Evolutionary conservation across 106 monocot species (phyloP).

Genomic region (Acorus calamus): DNA sequence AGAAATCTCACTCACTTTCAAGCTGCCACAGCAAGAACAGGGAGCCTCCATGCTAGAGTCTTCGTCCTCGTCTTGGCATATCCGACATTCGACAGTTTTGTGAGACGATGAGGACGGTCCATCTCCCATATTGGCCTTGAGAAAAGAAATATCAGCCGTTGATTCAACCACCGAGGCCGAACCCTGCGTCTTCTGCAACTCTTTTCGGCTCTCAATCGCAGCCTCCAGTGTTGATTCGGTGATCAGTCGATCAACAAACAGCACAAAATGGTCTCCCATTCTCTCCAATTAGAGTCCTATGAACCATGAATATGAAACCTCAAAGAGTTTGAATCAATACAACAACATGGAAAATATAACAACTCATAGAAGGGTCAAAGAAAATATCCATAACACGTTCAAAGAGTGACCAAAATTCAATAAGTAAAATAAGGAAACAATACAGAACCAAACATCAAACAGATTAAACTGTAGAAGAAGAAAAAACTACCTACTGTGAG

Average conservation of each 20-base stretch:
- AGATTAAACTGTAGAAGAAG: too few relatives aligned
- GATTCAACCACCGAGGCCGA: neutral
- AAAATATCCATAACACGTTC: too few relatives aligned
- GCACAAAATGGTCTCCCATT: constrained; percentile 65
- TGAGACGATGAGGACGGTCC: neutral
- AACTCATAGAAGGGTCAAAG: neutral
- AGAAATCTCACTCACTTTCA: constrained; percentile 37
- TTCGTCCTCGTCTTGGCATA: constrained; percentile 75
- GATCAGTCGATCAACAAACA: constrained; percentile 60
- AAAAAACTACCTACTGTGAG: too few relatives aligned
- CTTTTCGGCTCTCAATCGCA: constrained; percentile 31
- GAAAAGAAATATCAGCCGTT: neutral
- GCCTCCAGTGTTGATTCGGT: constrained; percentile 56
- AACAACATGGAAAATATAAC: neutral
- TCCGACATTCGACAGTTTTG: constrained; percentile 55
- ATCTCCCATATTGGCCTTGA: constrained; percentile 8
- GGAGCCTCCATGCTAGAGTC: constrained; percentile 57
- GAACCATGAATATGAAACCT: neutral
- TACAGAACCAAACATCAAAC: too few relatives aligned
- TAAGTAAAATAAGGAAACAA: too few relatives aligned
- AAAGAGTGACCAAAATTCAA: too few relatives aligned
- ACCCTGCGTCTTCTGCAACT: neutral
- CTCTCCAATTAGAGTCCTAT: neutral
- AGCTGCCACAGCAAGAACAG: constrained; percentile 73
- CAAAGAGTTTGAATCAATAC: neutral